Evolutionary conservation across 345 rosid species (phyloP).

Genomic region (Salix caprea): DNA sequence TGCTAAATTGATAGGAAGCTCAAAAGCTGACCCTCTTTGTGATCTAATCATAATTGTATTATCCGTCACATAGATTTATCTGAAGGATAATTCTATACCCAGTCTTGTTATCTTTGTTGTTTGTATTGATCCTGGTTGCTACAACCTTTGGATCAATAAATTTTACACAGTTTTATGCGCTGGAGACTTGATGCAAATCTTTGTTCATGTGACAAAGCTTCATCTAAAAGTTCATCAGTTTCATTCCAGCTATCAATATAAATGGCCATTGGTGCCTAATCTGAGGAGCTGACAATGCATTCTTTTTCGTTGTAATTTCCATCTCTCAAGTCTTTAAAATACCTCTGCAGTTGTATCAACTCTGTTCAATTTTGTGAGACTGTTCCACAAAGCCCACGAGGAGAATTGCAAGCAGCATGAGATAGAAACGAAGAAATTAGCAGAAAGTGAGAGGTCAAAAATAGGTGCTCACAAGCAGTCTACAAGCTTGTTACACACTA

Average conservation of each 20-base stretch:
- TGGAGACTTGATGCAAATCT: neutral
- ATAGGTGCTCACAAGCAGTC: slow-evolving; percentile 37
- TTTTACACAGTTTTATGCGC: neutral
- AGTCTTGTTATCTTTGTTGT: neutral
- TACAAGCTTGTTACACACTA: slow-evolving; percentile 11
- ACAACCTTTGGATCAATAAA: neutral
- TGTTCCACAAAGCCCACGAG: slow-evolving; percentile 70
- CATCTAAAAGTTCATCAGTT: neutral
- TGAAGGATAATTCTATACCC: neutral
- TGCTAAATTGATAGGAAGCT: neutral
- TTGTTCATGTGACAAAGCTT: neutral
- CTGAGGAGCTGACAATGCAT: neutral
- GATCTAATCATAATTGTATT: neutral
- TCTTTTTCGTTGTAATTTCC: neutral
- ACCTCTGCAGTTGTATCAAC: slow-evolving; percentile 64
- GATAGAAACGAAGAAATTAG: slow-evolving; percentile 59
- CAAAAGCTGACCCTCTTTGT: neutral
- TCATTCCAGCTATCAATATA: neutral
- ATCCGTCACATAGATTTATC: neutral
- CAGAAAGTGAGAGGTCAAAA: slow-evolving; percentile 44
- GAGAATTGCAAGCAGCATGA: slow-evolving; percentile 78
- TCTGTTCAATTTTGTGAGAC: slow-evolving; percentile 65
- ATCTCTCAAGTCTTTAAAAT: neutral
- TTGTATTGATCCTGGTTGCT: neutral
- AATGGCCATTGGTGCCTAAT: neutral